These are phyloP conservation scores for Colletotrichum lini DNA, from an alignment of 2,329 filamentous ascomycete species.

Conservation along the genomic window DNA sequence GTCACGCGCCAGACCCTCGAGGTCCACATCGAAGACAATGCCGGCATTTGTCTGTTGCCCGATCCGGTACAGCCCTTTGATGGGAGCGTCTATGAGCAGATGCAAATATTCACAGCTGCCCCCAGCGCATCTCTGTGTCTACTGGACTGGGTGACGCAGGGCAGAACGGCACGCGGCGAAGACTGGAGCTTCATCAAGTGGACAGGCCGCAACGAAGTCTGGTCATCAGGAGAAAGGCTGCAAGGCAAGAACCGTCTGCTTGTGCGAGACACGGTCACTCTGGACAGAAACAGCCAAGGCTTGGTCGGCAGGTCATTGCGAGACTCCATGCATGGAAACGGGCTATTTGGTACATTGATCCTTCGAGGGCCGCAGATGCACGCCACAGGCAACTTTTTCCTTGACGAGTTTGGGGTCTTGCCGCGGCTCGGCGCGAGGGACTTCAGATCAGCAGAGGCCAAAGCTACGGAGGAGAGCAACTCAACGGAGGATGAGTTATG, in stretches of 20 bases:
- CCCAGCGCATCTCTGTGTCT: conserved; percentile 78
- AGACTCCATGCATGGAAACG: conserved; percentile 80
- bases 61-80: conserved; percentile 95
- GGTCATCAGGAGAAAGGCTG: conserved; percentile 58
- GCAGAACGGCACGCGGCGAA: conserved; percentile 87
- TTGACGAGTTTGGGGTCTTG: conserved; percentile 82
- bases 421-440: conserved; percentile 88
- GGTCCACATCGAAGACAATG: conserved; percentile 64
- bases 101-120: conserved; percentile 80
- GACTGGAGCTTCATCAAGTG: conserved; percentile 88
- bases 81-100: conserved; percentile 86
- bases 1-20: conserved; percentile 71
- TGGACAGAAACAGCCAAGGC: conserved; percentile 68
- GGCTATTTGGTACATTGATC: conserved; percentile 88
- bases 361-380: conserved; percentile 81
- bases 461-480: conserved; percentile 53
- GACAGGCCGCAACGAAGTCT: conserved; percentile 91
- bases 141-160: conserved; percentile 95
- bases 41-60: conserved; percentile 79
- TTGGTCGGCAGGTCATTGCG: conserved; percentile 58
- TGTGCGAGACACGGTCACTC: conserved; percentile 86
- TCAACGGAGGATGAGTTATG: conserved; percentile 64
- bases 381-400: conserved; percentile 79
- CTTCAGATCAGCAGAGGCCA: conserved; percentile 73
- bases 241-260: conserved; percentile 71